Percentiles rank a stretch among this genome's conserved stretches.
Conservation (phyloP, 371 early-diverging fungal genomes). For the Lichtheimia hyalospora region DNA sequence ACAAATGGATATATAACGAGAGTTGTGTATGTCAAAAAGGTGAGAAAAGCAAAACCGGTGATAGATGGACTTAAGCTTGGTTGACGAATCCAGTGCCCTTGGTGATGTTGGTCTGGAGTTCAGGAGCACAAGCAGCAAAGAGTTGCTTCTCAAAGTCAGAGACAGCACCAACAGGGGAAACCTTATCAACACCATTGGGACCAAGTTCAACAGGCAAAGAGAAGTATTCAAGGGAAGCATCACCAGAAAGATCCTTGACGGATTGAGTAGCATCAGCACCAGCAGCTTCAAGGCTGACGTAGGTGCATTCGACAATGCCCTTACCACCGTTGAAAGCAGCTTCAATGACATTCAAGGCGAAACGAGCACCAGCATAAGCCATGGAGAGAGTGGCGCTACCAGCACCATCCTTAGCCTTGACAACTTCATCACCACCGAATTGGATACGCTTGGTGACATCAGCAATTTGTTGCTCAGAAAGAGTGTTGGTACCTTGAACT, state of each 20-base stretch:
- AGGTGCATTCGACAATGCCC: constrained; percentile 77
- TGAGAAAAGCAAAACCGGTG: too few species aligned
- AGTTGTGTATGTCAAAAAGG: too few species aligned
- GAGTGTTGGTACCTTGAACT: constrained; percentile 51
- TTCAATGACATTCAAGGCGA: constrained; percentile 73
- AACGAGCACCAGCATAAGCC: constrained; percentile 93
- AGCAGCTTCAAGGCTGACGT: constrained; percentile 73
- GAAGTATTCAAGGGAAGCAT: constrained; percentile 73
- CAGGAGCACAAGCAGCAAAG: constrained; percentile 66
- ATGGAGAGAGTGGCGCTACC: constrained; percentile 88
- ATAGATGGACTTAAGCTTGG: too few species aligned
- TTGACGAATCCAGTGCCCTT: constrained; percentile 59
- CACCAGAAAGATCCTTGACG: constrained; percentile 51
- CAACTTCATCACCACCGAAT: constrained; percentile 95
- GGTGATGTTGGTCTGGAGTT: constrained; percentile 79
- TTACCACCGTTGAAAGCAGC: constrained; percentile 65
- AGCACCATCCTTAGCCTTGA: constrained; percentile 88
- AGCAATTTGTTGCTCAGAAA: constrained; percentile 73
- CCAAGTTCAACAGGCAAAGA: constrained; percentile 85
- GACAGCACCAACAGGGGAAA: constrained; percentile 67
- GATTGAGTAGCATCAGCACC: constrained; percentile 52
- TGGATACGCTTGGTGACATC: constrained; percentile 85
- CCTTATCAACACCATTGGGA: constrained; percentile 69
- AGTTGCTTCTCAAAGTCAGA: constrained; percentile 73
- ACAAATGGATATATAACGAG: too few species aligned